Conservation (phyloP, 192 early-diverging fungal genomes). For the Backusella liffmaniae region DNA sequence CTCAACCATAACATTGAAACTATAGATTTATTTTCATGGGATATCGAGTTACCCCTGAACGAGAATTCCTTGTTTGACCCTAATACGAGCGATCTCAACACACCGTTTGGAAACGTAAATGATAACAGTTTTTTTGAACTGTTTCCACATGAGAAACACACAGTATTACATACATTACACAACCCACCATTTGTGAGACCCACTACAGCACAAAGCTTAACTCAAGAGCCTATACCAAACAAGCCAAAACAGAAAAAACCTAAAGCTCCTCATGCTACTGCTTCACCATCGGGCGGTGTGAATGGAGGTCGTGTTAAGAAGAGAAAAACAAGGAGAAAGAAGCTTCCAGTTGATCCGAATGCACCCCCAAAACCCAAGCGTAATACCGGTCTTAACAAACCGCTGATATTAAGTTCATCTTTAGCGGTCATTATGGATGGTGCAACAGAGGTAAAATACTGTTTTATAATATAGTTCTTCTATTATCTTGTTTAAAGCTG, state of each 20-base stretch:
- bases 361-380: slow-evolving; percentile 40
- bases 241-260: not conserved
- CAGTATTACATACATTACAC: not conserved
- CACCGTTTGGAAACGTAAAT: not conserved
- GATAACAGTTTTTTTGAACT: slow-evolving; percentile 1
- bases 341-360: slow-evolving; percentile 21
- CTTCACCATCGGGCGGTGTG: not conserved
- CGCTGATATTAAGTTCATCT: slow-evolving; percentile 41
- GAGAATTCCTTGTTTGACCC: slow-evolving; percentile 9
- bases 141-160: slow-evolving; percentile 2
- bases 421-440: slow-evolving; percentile 47
- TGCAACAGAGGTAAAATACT: slow-evolving; percentile 34
- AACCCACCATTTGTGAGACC: not conserved
- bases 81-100: not conserved
- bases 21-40: slow-evolving; percentile 11
- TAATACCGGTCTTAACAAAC: slow-evolving; percentile 48
- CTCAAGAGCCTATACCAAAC: not conserved
- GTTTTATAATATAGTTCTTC: not conserved
- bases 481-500: too few species aligned
- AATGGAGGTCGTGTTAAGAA: slow-evolving; percentile 11
- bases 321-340: slow-evolving; percentile 13
- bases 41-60: not conserved
- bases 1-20: not conserved
- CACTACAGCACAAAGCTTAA: not conserved
- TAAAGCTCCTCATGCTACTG: not conserved